Conservation (phyloP, 2,329 filamentous ascomycete species). For the Fusarium redolens region DNA sequence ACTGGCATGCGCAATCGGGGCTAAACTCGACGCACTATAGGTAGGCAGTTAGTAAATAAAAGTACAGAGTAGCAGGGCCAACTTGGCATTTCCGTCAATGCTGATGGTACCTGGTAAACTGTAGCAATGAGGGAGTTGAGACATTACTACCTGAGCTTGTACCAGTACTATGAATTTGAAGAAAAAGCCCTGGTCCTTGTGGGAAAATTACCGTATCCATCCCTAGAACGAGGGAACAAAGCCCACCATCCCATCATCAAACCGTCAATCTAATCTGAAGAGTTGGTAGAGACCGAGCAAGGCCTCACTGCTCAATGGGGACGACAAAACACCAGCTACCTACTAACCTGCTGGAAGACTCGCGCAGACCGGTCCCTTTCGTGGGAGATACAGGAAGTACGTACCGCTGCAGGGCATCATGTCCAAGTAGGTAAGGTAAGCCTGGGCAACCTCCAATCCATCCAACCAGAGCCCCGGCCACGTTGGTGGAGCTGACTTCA, state of each 20-base stretch:
- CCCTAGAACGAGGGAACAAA: conserved; percentile 28
- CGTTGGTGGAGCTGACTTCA: conserved; percentile 42
- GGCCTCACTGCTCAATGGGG: conserved; percentile 3
- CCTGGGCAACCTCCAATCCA: conserved; percentile 33
- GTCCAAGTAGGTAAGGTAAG: background rate
- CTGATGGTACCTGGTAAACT: conserved; percentile 35
- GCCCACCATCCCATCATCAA: conserved; percentile 39
- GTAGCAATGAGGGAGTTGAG: conserved; percentile 41
- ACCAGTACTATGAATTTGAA: background rate
- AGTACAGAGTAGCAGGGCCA: conserved; percentile 4
- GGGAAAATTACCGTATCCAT: conserved; percentile 17
- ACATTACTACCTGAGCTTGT: conserved; percentile 30
- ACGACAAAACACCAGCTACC: background rate
- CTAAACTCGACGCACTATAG: conserved; percentile 4
- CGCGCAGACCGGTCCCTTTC: background rate
- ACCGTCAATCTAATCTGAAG: conserved; percentile 16
- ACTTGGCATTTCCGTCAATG: conserved; percentile 7
- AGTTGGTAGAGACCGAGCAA: conserved; percentile 2
- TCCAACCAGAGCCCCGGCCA: conserved; percentile 41
- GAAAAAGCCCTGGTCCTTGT: conserved; percentile 29
- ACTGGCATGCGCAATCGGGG: conserved; percentile 19
- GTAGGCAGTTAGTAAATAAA: background rate
- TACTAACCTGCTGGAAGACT: background rate
- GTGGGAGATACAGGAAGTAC: conserved; percentile 15
- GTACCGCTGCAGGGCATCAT: conserved; percentile 31